Evolutionary conservation across 805 yeast genomes (phyloP), one percentile per base, ranked within the genome.

Genomic region (Metschnikowia similis): DNA sequence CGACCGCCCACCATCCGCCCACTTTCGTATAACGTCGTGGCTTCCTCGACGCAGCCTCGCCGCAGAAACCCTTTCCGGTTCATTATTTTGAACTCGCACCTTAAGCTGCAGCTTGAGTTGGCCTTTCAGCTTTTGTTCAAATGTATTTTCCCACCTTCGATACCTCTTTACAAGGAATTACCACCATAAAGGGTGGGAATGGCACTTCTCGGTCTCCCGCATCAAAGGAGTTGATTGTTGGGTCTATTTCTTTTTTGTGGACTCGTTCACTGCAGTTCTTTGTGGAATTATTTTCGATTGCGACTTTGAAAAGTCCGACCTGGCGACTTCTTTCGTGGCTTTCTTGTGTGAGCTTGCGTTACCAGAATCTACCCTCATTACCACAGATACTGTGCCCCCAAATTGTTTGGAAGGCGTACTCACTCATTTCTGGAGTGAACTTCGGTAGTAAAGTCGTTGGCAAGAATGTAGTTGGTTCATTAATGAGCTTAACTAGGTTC

Each of bases 331-430:
- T 35, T 69, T 88, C 28, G 65, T 94, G 38, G 85, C 85, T 41
- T 80, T 85, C 41, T 74, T 94, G 48, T 83, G 96, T 48, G 80
- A 85, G 46, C 71, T 90, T 31, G 84, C 97, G 0, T 77, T 89
- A 40, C 96, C 98, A 0, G 96, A 90, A 61, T 80, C 92, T 9
- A 95, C 97, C 0, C 59, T 76, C 8, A 73, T 78, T 58, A 84
- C 96, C 0, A 87, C 96, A 0, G 88, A 87, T 36, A 85, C 81
- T 59, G 96, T 92, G 1, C 98, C 99, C 0, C 97, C 98, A 0
- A 79, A 90, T 7, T 92, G 98, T 60, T 72, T 94, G 46, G 98
- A 94, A 59, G 96, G 97, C 1, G 66, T 94, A 2, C 71, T 92
- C 87, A 2, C 82, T 86, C 49, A 72, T 91, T 38, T 79, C 81